phyloP scores from a whole-genome alignment of 352 stramenopile species.

The Globisporangium abappressorium region DNA sequence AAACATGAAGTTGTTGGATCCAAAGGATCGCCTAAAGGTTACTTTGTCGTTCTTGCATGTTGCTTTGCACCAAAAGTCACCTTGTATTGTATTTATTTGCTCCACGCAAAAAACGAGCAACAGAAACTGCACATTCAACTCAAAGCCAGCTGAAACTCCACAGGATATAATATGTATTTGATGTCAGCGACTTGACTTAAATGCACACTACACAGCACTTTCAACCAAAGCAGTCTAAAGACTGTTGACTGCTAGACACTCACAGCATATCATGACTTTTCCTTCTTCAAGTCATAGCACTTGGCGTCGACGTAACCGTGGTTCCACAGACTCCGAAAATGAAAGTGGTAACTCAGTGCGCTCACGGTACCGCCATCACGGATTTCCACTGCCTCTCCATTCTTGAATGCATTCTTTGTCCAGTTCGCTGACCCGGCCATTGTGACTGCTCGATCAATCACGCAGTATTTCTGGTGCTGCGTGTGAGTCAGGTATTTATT shows the following conservation, averaged over 20 bases:
- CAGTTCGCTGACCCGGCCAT: background rate
- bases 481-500: no score
- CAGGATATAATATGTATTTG: no score
- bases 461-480: no score
- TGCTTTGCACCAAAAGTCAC: no score
- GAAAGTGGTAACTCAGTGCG: background rate
- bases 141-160: no score
- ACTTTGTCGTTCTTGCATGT: no score
- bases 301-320: background rate
- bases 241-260: background rate
- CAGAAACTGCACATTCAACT: no score
- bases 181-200: no score
- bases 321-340: background rate
- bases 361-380: background rate
- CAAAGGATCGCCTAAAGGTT: no score
- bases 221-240: background rate
- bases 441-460: background rate
- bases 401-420: background rate
- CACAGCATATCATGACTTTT: background rate
- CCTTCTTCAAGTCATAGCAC: background rate
- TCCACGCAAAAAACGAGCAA: no score
- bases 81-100: no score
- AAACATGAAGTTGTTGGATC: background rate
- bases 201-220: no score
- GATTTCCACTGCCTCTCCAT: background rate